Evolutionary conservation across 345 rosid genomes (phyloP).

Genomic region (Noccaea bulbosa): DNA sequence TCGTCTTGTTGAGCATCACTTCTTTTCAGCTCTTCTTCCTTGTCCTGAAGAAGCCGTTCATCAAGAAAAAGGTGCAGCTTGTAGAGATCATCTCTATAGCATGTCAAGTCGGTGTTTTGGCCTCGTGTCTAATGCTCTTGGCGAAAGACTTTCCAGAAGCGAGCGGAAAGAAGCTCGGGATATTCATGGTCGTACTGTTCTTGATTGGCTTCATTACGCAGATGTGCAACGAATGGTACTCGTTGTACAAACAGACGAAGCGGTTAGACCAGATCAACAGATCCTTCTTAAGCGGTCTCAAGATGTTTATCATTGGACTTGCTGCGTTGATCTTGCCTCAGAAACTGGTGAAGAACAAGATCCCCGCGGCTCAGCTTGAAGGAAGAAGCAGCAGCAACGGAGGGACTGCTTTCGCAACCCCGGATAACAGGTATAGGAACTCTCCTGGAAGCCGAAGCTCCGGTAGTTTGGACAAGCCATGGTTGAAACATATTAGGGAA

Average conservation of each 20-base stretch:
- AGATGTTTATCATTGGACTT: constrained; percentile 65
- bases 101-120: constrained; percentile 63
- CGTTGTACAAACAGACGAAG: constrained; percentile 68
- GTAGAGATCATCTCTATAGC: constrained; percentile 74
- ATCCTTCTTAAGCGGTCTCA: constrained; percentile 61
- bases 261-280: constrained; percentile 56
- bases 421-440: constrained; percentile 57
- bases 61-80: constrained; percentile 87
- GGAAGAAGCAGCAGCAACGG: constrained; percentile 41
- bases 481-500: constrained; percentile 77
- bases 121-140: constrained; percentile 56
- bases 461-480: constrained; percentile 61
- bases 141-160: constrained; percentile 48
- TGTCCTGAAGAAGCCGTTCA: constrained; percentile 88
- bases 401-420: constrained; percentile 17
- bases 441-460: constrained; percentile 69
- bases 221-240: constrained; percentile 71
- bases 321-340: constrained; percentile 58
- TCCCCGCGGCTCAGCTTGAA: constrained; percentile 45
- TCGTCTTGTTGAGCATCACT: constrained; percentile 62
- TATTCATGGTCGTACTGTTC: constrained; percentile 70
- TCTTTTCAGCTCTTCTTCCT: constrained; percentile 88
- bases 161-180: constrained; percentile 57
- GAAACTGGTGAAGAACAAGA: constrained; percentile 49
- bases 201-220: constrained; percentile 64